Conservation (phyloP, 352 stramenopile species). For the Pythium rhizo-oryzae region DNA sequence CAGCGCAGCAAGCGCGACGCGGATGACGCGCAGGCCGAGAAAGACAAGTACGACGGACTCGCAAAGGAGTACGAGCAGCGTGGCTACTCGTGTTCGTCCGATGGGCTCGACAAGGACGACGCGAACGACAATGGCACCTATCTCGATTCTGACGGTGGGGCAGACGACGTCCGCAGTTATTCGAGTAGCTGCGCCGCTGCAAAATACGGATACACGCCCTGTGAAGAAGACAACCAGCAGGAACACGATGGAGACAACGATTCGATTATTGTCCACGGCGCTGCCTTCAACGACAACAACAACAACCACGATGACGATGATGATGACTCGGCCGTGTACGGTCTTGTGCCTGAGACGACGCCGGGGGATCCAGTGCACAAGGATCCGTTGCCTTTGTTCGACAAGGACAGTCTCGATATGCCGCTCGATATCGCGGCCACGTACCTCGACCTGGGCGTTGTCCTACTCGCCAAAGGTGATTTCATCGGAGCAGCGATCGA, state of each 20-base stretch:
- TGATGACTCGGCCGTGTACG: slow-evolving; percentile 17
- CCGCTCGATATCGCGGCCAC: slow-evolving; percentile 50
- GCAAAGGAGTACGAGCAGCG: slow-evolving; percentile 24
- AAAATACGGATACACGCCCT: slow-evolving; percentile 1
- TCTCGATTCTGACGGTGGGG: slow-evolving; percentile 9
- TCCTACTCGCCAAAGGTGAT: slow-evolving; percentile 48
- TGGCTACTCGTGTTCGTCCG: slow-evolving; percentile 22
- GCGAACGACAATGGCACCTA: background rate
- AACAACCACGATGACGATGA: background rate
- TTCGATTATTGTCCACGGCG: slow-evolving; percentile 11
- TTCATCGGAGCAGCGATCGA: slow-evolving; percentile 40
- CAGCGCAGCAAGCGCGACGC: slow-evolving; percentile 21
- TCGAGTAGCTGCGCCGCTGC: slow-evolving; percentile 7
- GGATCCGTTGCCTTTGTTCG: slow-evolving; percentile 23
- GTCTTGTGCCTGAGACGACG: slow-evolving; percentile 20
- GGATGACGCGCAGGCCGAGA: slow-evolving; percentile 11
- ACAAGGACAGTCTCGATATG: slow-evolving; percentile 32
- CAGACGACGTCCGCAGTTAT: background rate
- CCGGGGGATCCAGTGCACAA: slow-evolving; percentile 24
- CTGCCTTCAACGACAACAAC: background rate
- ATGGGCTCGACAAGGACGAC: slow-evolving; percentile 1
- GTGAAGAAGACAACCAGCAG: slow-evolving; percentile 25
- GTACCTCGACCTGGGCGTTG: slow-evolving; percentile 55
- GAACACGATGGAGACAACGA: slow-evolving; percentile 12
- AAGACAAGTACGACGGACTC: slow-evolving; percentile 15